Evolutionary conservation across 2,329 filamentous ascomycete species (phyloP).

Genomic region (Blumeria graminis): DNA sequence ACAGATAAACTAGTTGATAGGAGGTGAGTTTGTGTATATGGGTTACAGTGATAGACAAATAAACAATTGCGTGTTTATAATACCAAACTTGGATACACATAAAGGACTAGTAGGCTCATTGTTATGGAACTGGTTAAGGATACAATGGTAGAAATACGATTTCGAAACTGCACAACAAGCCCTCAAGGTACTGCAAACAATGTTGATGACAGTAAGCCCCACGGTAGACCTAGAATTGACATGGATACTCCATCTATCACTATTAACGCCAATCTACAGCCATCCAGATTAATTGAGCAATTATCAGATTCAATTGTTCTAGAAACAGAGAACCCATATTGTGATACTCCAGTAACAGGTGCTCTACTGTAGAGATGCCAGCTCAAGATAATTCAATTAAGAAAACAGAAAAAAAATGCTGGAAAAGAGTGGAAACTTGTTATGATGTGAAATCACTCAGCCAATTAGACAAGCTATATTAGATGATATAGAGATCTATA

Average conservation of each 20-base stretch:
- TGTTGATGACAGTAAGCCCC: not conserved
- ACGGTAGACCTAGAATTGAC: not conserved
- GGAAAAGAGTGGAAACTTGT: too few species aligned
- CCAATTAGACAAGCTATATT: too few species aligned
- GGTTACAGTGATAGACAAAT: not conserved
- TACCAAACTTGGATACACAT: not conserved
- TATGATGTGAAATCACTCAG: too few species aligned
- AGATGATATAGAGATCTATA: too few species aligned
- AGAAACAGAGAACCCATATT: too few species aligned
- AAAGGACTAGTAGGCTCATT: not conserved
- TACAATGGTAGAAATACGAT: not conserved
- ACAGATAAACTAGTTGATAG: not conserved
- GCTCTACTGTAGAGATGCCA: too few species aligned
- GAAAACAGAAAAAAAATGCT: too few species aligned
- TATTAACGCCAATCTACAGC: too few species aligned
- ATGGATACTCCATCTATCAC: not conserved
- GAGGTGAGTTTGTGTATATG: not conserved
- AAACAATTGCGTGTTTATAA: not conserved
- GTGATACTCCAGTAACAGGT: too few species aligned
- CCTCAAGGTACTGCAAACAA: not conserved
- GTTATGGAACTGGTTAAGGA: not conserved
- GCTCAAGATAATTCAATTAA: too few species aligned
- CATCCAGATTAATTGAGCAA: too few species aligned
- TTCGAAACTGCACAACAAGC: not conserved
- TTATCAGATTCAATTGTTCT: too few species aligned